Evolutionary conservation across 441 rosid genomes (phyloP).

Genomic region (Arabidopsis hybrid): DNA sequence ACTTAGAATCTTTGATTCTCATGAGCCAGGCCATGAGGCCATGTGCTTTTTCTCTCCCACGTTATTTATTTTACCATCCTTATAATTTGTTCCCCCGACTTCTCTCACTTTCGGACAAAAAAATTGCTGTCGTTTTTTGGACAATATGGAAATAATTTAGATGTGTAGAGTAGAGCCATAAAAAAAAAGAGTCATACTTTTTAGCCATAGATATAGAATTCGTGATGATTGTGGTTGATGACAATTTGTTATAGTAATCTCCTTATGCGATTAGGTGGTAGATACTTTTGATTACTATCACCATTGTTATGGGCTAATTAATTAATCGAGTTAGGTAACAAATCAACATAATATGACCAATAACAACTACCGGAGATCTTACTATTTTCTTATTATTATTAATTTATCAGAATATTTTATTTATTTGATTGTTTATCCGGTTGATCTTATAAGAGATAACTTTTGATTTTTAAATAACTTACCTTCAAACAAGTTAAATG

Average conservation of each 20-base stretch:
- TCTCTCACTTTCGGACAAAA: conserved; percentile 39
- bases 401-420: not conserved
- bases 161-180: conserved; percentile 6
- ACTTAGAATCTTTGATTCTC: conserved; percentile 24
- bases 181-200: not conserved
- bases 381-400: not conserved
- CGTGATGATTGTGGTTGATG: conserved; percentile 16
- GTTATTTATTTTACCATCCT: conserved; percentile 35
- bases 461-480: not conserved
- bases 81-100: conserved; percentile 23
- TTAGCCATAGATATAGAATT: not conserved
- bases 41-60: conserved; percentile 38
- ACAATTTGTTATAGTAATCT: conserved; percentile 3
- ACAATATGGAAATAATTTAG: conserved; percentile 17
- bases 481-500: not conserved
- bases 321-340: conserved; percentile 33
- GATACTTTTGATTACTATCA: conserved; percentile 16
- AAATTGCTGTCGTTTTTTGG: conserved; percentile 37
- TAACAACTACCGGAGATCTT: conserved; percentile 32
- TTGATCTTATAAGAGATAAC: not conserved
- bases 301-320: conserved; percentile 10
- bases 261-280: conserved; percentile 17
- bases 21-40: conserved; percentile 36
- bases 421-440: not conserved
- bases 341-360: conserved; percentile 34